Evolutionary conservation across 2,329 filamentous ascomycete genomes (phyloP).

Genomic region (Cladosporium sphaerospermum): DNA sequence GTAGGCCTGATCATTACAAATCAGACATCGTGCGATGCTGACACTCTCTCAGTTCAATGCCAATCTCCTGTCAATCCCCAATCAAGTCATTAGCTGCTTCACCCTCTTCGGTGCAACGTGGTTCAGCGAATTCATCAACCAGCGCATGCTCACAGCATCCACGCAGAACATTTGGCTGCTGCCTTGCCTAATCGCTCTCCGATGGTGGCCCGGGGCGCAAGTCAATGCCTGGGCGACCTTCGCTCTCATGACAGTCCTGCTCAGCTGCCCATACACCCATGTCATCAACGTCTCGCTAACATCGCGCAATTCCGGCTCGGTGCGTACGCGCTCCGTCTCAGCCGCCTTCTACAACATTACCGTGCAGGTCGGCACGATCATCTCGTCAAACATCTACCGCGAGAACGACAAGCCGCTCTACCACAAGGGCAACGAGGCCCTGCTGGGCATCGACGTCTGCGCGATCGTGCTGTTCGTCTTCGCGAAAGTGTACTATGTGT

Average conservation of each 20-base stretch:
- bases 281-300: conserved; percentile 37
- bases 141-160: conserved; percentile 42
- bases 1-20: neutral
- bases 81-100: conserved; percentile 32
- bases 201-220: conserved; percentile 39
- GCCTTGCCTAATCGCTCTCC: conserved; percentile 51
- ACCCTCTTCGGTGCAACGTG: conserved; percentile 41
- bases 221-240: conserved; percentile 33
- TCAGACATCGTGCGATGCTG: neutral
- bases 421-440: conserved; percentile 37
- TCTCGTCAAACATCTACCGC: conserved; percentile 43
- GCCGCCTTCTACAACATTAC: conserved; percentile 40
- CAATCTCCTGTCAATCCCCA: conserved; percentile 55
- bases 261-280: conserved; percentile 45
- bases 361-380: conserved; percentile 42
- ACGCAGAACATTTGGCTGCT: conserved; percentile 54
- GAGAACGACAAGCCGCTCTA: conserved; percentile 40
- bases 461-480: conserved; percentile 47
- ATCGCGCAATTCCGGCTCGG: conserved; percentile 34
- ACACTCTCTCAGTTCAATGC: conserved; percentile 42
- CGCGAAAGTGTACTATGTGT: conserved; percentile 50
- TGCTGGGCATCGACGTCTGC: conserved; percentile 46
- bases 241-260: conserved; percentile 31
- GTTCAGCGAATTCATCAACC: conserved; percentile 42
- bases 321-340: conserved; percentile 35